Evolutionary conservation across 495 filamentous ascomycete genomes (phyloP), one percentile per base, ranked within the genome.

Genomic region (Durotheca rogersii): DNA sequence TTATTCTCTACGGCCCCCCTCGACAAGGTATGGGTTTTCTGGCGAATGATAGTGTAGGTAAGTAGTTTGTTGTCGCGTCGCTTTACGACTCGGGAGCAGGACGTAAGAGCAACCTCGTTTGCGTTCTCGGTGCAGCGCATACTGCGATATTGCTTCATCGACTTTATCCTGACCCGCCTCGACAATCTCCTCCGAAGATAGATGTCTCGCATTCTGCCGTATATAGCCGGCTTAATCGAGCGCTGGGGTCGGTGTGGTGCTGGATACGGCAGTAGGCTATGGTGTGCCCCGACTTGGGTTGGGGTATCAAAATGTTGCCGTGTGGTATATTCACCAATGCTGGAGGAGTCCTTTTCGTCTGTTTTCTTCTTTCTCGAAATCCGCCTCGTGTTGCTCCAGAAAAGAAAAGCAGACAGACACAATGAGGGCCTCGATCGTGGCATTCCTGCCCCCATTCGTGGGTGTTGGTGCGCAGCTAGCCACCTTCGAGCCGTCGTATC

Each of bases 401-500:
- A 38, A 2, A 15, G 41, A 50, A 20, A 47, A 48, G 36, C 46
- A 19, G 44, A 3, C 9, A 43, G 18, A 5, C 2, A 36, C 16
- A 4, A 54, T 64, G 49, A 42, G 38, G 23, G 27, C 55, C 20
- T 32, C 27, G 21, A 10, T 12, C 9, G 56, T 37, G 3, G 2
- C 25, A 11, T 18, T 64, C n/a, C 20, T 48, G 15, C 40, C 56
- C 19, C 20, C 62, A 2, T 40, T 42, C 7, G 47, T 47, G 23
- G 25, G 31, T n/a, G 42, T 19, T 25, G 12, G 40, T n/a, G 75
- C 39, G n/a, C 57, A 44, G 46, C 16, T 16, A 10, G 52, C 51
- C 7, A 74, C 50, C 19, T 55, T 43, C 4, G 78, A 80, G 34
- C 82, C 84, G 1, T 80, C 71, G 56, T 93, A 86, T 62, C 88